Percentiles rank a stretch among this genome's conserved stretches.
Evolutionary conservation across 495 filamentous ascomycete species (phyloP).

Genomic region (Talaromyces adpressus): DNA sequence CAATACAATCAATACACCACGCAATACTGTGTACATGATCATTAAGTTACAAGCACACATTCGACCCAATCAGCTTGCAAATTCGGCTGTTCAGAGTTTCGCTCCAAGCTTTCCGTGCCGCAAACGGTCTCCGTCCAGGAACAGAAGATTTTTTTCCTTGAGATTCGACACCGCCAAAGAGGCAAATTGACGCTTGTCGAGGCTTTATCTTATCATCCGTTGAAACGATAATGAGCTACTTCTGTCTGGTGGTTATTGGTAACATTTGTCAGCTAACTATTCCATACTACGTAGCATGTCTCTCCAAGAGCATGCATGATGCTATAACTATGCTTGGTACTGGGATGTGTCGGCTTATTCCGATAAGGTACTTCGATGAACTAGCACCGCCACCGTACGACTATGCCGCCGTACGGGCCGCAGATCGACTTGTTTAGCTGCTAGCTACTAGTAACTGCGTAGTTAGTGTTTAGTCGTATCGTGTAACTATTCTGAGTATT

Average conservation of each 20-base stretch:
- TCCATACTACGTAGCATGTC: not conserved
- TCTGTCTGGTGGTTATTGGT: not conserved
- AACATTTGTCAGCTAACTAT: not conserved
- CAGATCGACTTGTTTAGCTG: not conserved
- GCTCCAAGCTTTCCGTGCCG: not conserved
- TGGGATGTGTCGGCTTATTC: not conserved
- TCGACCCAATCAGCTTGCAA: not conserved
- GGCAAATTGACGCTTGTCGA: not conserved
- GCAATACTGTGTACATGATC: not conserved
- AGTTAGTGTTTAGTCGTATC: not conserved
- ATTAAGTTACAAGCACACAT: not conserved
- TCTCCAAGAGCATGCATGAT: too few species aligned
- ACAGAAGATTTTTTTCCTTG: not conserved
- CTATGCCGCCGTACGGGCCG: constrained; percentile 1
- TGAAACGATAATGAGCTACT: not conserved
- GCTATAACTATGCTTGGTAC: not conserved
- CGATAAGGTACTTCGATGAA: not conserved
- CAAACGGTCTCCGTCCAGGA: constrained; percentile 1
- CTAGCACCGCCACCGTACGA: not conserved
- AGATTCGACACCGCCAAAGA: not conserved
- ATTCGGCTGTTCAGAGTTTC: not conserved
- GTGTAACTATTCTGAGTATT: not conserved
- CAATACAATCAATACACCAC: not conserved
- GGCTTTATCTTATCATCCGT: not conserved
- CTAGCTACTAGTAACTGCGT: not conserved